Evolutionary conservation across 768 basidiomycete genomes (phyloP), one percentile per base, ranked within the genome.

Genomic region (Epithele typhae): DNA sequence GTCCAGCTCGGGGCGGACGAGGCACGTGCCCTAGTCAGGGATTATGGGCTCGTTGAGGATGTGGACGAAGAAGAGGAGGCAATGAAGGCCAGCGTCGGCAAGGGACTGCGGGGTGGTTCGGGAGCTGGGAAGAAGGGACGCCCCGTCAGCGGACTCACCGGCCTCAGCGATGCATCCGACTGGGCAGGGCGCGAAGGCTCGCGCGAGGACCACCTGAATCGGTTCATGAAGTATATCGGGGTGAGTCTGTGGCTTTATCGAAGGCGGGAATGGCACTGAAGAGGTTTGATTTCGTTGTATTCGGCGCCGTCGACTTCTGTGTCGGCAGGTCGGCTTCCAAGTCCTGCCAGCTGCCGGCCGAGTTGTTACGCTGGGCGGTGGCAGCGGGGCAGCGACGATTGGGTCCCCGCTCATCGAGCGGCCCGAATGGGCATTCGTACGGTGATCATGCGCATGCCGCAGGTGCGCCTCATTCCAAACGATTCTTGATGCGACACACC

Each of bases 1-100:
- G 71, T 76, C 52, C 58, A 65, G n/a, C 63, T 77, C 21, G 65
- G 62, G 14, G 61, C 71, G n/a, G 68, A 69, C 12, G 61, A 64
- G 18, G 68, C 74, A 1, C 64, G 63, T 45, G 63, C 59, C 25
- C 68, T 78, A 1, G 57, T 77, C 24, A 56, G 55, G 24, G 73
- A 78, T 38, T 77, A 77, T 55, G 73, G 70, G 2, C 62, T 79
- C 14, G 62, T 40, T 23, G 44, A 22, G 9, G 49, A 25, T 24
- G 40, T 10, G 25, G 50, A 34, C 0, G 25, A 12, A 1, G 25
- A 38, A 1, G 45, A 39, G 1, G 32, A 50, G 12, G 36, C 22
- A 40, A 35, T 33, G 37, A 34, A 37, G 43, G 34, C 18, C 2
- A 22, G 17, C n/a, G 46, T n/a, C 48, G 40, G 36, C 5, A 37